Evolutionary conservation across 371 early-diverging fungal genomes (phyloP).

Genomic region (Mucor velutinosus): DNA sequence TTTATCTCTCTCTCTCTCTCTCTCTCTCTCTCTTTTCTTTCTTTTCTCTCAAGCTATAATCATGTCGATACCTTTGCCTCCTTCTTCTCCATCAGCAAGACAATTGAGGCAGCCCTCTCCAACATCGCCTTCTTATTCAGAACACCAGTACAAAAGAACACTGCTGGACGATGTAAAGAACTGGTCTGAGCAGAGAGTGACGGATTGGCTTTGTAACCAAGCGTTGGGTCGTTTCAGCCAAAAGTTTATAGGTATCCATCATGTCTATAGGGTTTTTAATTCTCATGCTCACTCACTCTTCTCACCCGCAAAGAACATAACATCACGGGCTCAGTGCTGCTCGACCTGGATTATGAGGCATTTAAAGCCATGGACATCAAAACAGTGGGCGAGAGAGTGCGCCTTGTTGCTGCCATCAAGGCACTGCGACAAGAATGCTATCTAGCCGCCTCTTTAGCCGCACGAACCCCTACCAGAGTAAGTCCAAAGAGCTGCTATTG

Average conservation of each 20-base stretch:
- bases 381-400: slow-evolving; percentile 85
- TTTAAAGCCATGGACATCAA: slow-evolving; percentile 83
- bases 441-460: slow-evolving; percentile 33
- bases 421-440: slow-evolving; percentile 69
- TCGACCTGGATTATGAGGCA: slow-evolving; percentile 80
- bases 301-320: slow-evolving; percentile 55
- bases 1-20: neutral
- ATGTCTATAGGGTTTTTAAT: no score
- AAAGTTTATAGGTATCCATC: slow-evolving; percentile 59
- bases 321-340: slow-evolving; percentile 79
- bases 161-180: slow-evolving; percentile 54
- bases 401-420: slow-evolving; percentile 75
- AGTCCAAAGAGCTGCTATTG: neutral
- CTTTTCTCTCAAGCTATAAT: neutral
- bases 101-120: slow-evolving; percentile 45
- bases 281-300: neutral
- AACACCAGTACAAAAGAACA: slow-evolving; percentile 32
- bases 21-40: slow-evolving; percentile 1
- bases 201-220: slow-evolving; percentile 75
- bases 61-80: slow-evolving; percentile 19
- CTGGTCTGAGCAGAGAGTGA: slow-evolving; percentile 78
- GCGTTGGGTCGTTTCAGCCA: slow-evolving; percentile 69
- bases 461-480: slow-evolving; percentile 29
- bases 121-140: slow-evolving; percentile 54
- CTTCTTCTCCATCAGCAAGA: slow-evolving; percentile 27